Percentiles rank a stretch among this genome's conserved stretches.
Evolutionary conservation across 2,329 filamentous ascomycete species (phyloP).

Genomic region (Alternaria arborescens): DNA sequence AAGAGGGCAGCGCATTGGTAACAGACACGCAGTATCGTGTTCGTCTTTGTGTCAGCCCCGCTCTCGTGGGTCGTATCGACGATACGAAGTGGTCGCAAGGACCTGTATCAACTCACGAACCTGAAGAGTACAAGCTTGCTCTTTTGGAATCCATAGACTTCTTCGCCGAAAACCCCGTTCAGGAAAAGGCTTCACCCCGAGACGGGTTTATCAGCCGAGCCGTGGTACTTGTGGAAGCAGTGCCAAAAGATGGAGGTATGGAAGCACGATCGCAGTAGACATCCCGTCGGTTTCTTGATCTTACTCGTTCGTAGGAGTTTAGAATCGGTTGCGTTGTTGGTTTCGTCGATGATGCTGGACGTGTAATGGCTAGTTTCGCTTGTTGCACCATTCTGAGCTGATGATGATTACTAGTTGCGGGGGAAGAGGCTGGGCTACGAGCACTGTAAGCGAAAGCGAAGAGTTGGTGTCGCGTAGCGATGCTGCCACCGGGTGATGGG

Average conservation of each 20-base stretch:
- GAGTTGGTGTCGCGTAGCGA: background rate
- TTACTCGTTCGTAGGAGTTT: background rate
- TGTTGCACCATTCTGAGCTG: too few relatives aligned
- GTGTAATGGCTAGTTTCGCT: background rate
- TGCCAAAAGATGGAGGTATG: background rate
- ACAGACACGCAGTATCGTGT: background rate
- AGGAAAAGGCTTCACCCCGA: background rate
- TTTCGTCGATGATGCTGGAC: background rate
- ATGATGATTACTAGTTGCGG: too few relatives aligned
- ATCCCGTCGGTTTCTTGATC: rapidly evolving
- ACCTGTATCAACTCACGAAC: background rate
- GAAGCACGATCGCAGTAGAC: too few relatives aligned
- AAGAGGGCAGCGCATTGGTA: background rate
- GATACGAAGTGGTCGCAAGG: background rate
- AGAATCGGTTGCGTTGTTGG: background rate
- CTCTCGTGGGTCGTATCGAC: background rate
- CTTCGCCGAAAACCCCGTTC: background rate
- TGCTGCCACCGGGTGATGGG: background rate
- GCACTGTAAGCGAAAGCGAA: background rate
- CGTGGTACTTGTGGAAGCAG: background rate
- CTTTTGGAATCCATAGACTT: background rate
- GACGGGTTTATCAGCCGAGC: background rate
- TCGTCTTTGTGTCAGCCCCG: background rate
- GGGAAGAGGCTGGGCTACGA: background rate
- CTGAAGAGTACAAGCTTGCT: background rate